Base-by-base conservation (phyloP, 2,329 filamentous ascomycete genomes). In the Alternaria consortialis region DNA sequence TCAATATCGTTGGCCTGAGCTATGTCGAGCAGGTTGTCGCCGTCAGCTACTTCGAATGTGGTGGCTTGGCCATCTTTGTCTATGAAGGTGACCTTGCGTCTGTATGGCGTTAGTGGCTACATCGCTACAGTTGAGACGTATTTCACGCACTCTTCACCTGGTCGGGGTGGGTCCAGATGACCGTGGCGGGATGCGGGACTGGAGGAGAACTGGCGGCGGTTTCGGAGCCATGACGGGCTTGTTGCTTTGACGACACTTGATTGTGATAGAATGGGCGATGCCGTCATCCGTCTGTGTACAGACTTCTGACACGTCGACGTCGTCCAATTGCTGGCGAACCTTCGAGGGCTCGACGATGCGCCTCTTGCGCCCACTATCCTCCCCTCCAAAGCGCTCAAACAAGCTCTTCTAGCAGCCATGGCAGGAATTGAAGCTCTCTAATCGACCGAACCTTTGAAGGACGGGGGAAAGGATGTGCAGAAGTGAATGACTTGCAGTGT, bases 1-100 rank as follows among this genome's bases (percentile, higher is more conserved):
- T 99, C 95, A 42, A 99, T 84, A 75, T 98, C 94, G 79, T 98
- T 88, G 46, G 91, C 92, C 78, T 97, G 94, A 23, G 94, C 95
- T 74, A 99, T 94, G 74, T 98, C 94, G 56, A 99, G 85, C 55
- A 99, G 84, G 79, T 99, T 99, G 80, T 97, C 93, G 51, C 95
- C 95, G 71, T 91, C 88, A 13, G 88, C 84, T 8, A 97, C 94
- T 61, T 90, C 88, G 72, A 97, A 88, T 62, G 90, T 92, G 78
- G 92, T 86, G 67, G 89, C 85, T 31, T 87, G 83, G 52, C 90
- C 90, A 20, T 97, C 93, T 80, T 98, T 97, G 79, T 97, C 94
- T 69, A 98, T 86, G 77, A 98, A 97, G 0, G 94, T 97, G 27
- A 99, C 86, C 75, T 91, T 91, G 59, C 97, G 87, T 79, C 93